phyloP scores from a whole-genome alignment of 78 protist genomes.

The Chrysochromulina tobinii region DNA sequence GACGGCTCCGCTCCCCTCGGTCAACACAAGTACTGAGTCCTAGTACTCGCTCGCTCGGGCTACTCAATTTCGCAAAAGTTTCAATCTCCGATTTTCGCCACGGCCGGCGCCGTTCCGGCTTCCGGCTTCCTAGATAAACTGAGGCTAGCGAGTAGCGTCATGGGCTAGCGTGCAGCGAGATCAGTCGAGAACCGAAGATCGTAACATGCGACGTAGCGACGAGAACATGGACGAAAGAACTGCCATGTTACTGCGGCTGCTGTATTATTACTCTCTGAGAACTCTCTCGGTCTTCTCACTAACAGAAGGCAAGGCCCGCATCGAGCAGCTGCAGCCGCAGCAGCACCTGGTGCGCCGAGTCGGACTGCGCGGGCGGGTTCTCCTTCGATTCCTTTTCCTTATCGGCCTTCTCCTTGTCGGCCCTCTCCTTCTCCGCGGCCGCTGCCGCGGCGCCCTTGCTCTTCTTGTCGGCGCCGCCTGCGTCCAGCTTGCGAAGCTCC shows the following conservation, averaged over 20 bases:
- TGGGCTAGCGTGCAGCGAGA: neutral
- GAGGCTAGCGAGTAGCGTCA: neutral
- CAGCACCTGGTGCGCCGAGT: constrained; percentile 1
- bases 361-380: neutral
- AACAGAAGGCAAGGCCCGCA: neutral
- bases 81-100: too few species aligned
- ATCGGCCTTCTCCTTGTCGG: neutral
- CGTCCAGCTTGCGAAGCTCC: neutral
- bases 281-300: neutral
- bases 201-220: neutral
- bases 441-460: too few species aligned
- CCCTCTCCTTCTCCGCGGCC: too few species aligned
- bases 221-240: neutral
- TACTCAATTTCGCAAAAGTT: too few species aligned
- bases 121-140: neutral
- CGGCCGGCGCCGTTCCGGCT: too few species aligned
- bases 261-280: too few species aligned
- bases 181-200: neutral
- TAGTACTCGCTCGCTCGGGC: too few species aligned
- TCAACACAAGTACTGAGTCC: too few species aligned
- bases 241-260: too few species aligned
- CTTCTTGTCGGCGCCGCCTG: neutral
- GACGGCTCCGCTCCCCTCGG: neutral
- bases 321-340: neutral
- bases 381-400: neutral